Percentiles rank a stretch among this genome's conserved stretches.
Conservation (phyloP, 1,284 basidiomycete genomes). For the Ustanciosporium gigantosporum region DNA sequence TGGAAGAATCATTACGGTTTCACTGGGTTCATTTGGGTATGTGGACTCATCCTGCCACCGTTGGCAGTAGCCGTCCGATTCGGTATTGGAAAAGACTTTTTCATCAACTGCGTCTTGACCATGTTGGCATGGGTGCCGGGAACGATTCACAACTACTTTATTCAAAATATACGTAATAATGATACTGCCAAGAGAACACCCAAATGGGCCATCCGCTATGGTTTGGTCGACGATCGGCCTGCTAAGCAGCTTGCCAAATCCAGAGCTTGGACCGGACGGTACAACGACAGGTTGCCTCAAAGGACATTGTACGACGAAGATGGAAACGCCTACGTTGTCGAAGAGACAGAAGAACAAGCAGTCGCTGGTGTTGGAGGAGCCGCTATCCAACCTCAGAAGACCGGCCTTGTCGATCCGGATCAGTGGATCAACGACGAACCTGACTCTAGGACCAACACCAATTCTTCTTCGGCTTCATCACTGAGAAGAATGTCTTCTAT, state of each 20-base stretch:
- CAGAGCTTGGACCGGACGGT: slow-evolving; percentile 40
- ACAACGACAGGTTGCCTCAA: slow-evolving; percentile 26
- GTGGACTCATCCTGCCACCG: slow-evolving; percentile 55
- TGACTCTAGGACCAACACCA: too few species aligned
- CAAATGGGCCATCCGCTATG: slow-evolving; percentile 48
- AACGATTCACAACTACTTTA: slow-evolving; percentile 63
- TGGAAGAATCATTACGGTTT: slow-evolving; percentile 50
- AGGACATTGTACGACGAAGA: slow-evolving; percentile 44
- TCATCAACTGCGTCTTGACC: slow-evolving; percentile 84
- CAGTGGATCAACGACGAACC: slow-evolving; percentile 23
- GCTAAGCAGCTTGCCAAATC: slow-evolving; percentile 27
- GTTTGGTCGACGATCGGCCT: slow-evolving; percentile 39
- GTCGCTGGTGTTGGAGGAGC: slow-evolving; percentile 1
- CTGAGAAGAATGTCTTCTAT: too few species aligned
- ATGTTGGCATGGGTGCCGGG: slow-evolving; percentile 69
- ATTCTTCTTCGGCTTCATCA: too few species aligned
- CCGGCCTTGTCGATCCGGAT: slow-evolving; percentile 18
- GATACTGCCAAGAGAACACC: slow-evolving; percentile 44
- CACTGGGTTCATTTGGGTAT: slow-evolving; percentile 41
- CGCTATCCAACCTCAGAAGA: slow-evolving; percentile 5
- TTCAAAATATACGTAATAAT: slow-evolving; percentile 51
- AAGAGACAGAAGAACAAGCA: slow-evolving; percentile 3
- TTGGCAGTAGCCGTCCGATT: slow-evolving; percentile 87
- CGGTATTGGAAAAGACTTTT: slow-evolving; percentile 89
- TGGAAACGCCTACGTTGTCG: slow-evolving; percentile 28